Base-by-base conservation (phyloP, 2,329 filamentous ascomycete species). In the Exophiala bonariae region DNA sequence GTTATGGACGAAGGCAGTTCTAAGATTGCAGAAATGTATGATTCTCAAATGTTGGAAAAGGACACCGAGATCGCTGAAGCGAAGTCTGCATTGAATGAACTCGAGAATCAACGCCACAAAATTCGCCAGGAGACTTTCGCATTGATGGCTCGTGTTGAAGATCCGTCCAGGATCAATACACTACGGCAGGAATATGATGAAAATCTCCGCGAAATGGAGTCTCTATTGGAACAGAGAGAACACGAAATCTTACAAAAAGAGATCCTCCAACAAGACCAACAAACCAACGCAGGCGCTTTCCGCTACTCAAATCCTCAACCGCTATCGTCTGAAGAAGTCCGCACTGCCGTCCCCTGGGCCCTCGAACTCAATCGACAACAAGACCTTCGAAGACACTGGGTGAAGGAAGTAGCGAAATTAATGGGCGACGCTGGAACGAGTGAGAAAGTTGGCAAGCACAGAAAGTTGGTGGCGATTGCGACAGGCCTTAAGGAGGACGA, bases 1-100 rank as follows among this genome's bases (percentile, higher is more conserved):
- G 73, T 87, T 4, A 80, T 90, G 50, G 72, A 86, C 5, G 83
- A 89, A 48, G 88, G 87, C 56, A 83, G 89, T 53, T 80, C 83
- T 58, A 83, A 85, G 54, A 73, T 91, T 9, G 81, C 86, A 2
- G 60, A 66, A 16, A 66, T 67, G 38, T 73, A 74, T 41, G 62
- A 65, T 31, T 47, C 49, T 19, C 61, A 63, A 39, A 52, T 60
- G 35, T 55, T 55, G 20, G 60, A 64, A 17, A 62, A 61, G 41
- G 59, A 63, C 31, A 76, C 79, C 14, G 82, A 82, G 3, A 83
- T 87, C 60, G 77, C 78, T 19, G 86, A 87, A 62, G 84, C 84
- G 3, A 80, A 80, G 40, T 74, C 89, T 13, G 74, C 76, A 44
- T 65, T 65, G 34, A 63, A 65, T 6, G 67, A 66, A 38, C 54